Evolutionary conservation across 148 eudicot species (phyloP), one percentile per base, ranked within the genome.

Genomic region (Bassia scoparia): DNA sequence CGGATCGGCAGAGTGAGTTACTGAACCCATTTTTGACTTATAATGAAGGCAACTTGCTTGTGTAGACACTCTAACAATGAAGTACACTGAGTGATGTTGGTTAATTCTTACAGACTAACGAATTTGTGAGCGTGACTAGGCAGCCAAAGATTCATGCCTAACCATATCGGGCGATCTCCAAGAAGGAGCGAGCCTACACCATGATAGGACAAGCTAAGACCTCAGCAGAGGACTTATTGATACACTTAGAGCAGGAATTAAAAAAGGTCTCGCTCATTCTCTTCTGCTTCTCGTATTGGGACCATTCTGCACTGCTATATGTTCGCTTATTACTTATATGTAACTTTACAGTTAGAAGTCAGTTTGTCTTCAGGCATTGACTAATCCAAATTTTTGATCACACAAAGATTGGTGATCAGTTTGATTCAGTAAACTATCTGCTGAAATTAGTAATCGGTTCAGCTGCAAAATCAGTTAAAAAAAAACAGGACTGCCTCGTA

Each of bases 51-150:
- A 61, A 26, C 2, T n/a, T 59, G 29, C 15, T n/a, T 14, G 62
- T 29, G n/a, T 56, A 31, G 31, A 56, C 9, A 29, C 14, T 59
- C 26, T 26, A 53, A 14, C 5, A 59, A 17, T 33, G 43, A 21
- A 20, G 58, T 53, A 53, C n/a, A 53, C 26, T 53, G 14, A 66
- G 9, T 34, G 53, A 30, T n/a, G 56, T 23, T 54, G 16, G 38
- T 20, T 17, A 31, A 24, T 55, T 41, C 49, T 53, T 13, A 35
- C 85, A 92, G 97, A 89, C 89, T 68, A 92, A 92, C 72, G 93
- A 92, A 76, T 92, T 89, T 77, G 97, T 92, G 61, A 92, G 80
- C 95, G 97, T 29, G 89, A 95, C 18, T 81, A 95, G 80, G 95
- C 97, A 67, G 95, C 92, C n/a, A 21, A 89, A 88, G 83, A 92